Evolutionary conservation across 352 stramenopile species (phyloP).

Genomic region (Peronospora farinosa): DNA sequence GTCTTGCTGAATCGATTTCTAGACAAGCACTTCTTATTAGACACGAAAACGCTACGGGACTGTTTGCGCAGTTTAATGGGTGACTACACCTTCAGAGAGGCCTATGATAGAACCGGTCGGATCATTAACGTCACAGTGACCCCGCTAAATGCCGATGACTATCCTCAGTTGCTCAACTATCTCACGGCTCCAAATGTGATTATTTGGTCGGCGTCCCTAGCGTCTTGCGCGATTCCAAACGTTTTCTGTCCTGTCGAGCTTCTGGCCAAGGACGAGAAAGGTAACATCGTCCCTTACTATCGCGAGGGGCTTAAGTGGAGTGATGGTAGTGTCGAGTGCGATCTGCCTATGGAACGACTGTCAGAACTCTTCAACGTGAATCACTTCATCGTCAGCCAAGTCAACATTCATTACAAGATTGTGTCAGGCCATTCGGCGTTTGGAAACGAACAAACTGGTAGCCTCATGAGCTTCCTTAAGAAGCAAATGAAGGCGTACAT

Average conservation of each 20-base stretch:
- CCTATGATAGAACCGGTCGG: slow-evolving; percentile 95
- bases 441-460: slow-evolving; percentile 67
- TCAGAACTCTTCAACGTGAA: slow-evolving; percentile 98
- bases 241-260: slow-evolving; percentile 94
- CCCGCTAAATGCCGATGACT: slow-evolving; percentile 86
- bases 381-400: slow-evolving; percentile 97
- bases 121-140: slow-evolving; percentile 99
- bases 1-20: slow-evolving; percentile 58
- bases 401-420: slow-evolving; percentile 85
- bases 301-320: slow-evolving; percentile 88
- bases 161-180: slow-evolving; percentile 97
- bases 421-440: slow-evolving; percentile 72
- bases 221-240: slow-evolving; percentile 91
- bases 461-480: slow-evolving; percentile 92
- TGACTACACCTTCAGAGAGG: slow-evolving; percentile 97
- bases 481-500: slow-evolving; percentile 91
- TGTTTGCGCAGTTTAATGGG: slow-evolving; percentile 88
- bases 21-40: slow-evolving; percentile 66
- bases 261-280: slow-evolving; percentile 90
- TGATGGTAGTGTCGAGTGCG: slow-evolving; percentile 90
- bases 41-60: slow-evolving; percentile 57
- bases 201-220: slow-evolving; percentile 95
- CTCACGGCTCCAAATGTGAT: slow-evolving; percentile 96
- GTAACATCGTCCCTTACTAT: slow-evolving; percentile 77
- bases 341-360: slow-evolving; percentile 95